phyloP scores from a whole-genome alignment of 306 rosid species.

The Pyrus communis region DNA sequence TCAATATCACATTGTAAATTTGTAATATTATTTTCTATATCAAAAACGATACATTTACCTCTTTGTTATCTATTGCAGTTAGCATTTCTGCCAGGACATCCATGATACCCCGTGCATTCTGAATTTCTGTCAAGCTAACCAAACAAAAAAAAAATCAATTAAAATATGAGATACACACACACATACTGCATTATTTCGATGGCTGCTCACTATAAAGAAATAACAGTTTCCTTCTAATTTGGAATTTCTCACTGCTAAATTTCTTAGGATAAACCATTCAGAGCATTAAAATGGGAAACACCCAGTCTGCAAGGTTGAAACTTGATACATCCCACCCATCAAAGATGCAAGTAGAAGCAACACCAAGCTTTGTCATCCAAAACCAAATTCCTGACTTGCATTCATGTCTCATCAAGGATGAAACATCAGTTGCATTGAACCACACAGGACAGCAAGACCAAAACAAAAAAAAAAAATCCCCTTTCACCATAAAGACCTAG shows the following conservation, averaged over 20 bases:
- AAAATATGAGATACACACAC: background rate
- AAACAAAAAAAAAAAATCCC: background rate
- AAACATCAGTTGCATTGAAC: background rate
- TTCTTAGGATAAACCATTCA: background rate
- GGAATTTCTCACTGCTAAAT: background rate
- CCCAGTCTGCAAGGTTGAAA: background rate
- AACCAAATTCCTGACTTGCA: background rate
- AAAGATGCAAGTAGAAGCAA: background rate
- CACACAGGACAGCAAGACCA: background rate
- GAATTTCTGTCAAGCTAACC: conserved; percentile 80
- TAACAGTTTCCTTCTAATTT: background rate
- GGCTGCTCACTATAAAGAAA: background rate
- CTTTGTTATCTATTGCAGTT: conserved; percentile 76
- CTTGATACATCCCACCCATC: background rate
- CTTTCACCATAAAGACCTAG: background rate
- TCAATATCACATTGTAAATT: background rate
- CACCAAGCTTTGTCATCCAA: background rate
- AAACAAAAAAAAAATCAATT: conserved; percentile 20
- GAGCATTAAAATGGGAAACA: background rate
- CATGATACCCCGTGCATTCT: conserved; percentile 94
- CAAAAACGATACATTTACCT: conserved; percentile 40
- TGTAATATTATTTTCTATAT: conserved; percentile 2
- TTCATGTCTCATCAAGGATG: background rate
- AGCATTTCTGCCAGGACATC: conserved; percentile 96
- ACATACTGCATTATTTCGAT: background rate